Percentiles rank a stretch among this genome's conserved stretches.
Evolutionary conservation across 2,329 filamentous ascomycete species (phyloP).

Genomic region (Juglanconis sp.): DNA sequence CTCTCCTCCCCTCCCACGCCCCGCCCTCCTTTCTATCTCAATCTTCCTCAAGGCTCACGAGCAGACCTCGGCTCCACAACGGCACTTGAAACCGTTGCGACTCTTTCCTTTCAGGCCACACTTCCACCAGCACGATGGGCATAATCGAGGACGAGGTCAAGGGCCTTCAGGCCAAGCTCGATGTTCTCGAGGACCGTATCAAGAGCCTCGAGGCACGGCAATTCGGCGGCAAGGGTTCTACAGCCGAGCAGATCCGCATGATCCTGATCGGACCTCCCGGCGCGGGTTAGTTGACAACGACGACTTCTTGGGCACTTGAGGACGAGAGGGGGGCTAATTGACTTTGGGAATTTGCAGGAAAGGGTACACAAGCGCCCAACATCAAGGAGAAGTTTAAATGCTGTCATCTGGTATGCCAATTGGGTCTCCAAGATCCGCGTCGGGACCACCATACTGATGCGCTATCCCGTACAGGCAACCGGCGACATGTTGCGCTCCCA

Average conservation of each 20-base stretch:
- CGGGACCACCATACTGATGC: not conserved
- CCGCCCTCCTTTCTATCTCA: not conserved
- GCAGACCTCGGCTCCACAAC: not conserved
- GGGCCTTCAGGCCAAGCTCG: slow-evolving; percentile 79
- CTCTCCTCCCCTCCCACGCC: slow-evolving; percentile 4
- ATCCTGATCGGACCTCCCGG: slow-evolving; percentile 96
- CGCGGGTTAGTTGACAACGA: slow-evolving; percentile 60
- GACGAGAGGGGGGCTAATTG: slow-evolving; percentile 19
- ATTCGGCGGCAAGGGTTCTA: slow-evolving; percentile 49
- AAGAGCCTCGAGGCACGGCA: slow-evolving; percentile 78
- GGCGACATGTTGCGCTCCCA: slow-evolving; percentile 99
- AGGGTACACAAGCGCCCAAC: slow-evolving; percentile 96
- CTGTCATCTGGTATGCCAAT: slow-evolving; percentile 81
- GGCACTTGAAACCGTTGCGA: slow-evolving; percentile 3
- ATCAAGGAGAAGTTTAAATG: slow-evolving; percentile 98
- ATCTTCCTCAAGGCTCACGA: not conserved
- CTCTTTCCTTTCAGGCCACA: not conserved
- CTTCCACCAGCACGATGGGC: slow-evolving; percentile 64
- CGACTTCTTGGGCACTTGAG: not conserved
- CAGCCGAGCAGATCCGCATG: slow-evolving; percentile 77
- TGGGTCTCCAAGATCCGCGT: slow-evolving; percentile 6
- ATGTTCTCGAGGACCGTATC: slow-evolving; percentile 80
- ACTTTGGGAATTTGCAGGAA: slow-evolving; percentile 58
- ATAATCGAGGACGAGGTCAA: slow-evolving; percentile 83
- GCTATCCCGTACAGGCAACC: slow-evolving; percentile 64